Conservation (phyloP, 768 basidiomycete genomes). For the Auricularia sp. region DNA sequence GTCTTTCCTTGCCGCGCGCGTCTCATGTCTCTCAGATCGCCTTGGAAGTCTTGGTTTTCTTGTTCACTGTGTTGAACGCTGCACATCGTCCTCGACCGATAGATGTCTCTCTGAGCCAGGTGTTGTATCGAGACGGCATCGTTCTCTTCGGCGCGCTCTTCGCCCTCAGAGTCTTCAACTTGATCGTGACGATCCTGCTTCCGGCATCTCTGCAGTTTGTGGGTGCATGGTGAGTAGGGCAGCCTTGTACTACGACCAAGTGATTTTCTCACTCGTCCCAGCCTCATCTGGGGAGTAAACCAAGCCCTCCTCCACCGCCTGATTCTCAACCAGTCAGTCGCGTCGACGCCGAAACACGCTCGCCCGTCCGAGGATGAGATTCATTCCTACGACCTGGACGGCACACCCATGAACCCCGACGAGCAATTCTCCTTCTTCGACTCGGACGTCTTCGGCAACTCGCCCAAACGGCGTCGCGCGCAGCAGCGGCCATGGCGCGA, state of each 20-base stretch:
- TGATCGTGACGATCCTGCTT: neutral
- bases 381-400: neutral
- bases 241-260: neutral
- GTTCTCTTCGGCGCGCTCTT: neutral
- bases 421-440: neutral
- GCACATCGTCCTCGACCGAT: neutral
- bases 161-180: neutral
- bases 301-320: neutral
- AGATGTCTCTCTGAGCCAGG: neutral
- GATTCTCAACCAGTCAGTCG: neutral
- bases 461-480: neutral
- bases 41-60: neutral
- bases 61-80: neutral
- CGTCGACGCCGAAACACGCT: neutral
- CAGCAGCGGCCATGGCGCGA: neutral
- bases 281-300: constrained; percentile 1
- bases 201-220: neutral
- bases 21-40: neutral
- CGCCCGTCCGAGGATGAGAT: neutral
- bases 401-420: neutral
- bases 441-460: neutral
- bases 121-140: neutral
- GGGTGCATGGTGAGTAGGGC: neutral
- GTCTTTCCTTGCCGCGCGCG: no score
- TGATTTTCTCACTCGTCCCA: neutral